Base-by-base conservation (phyloP, 2,329 filamentous ascomycete genomes). In the Hypoxylon sp. region DNA sequence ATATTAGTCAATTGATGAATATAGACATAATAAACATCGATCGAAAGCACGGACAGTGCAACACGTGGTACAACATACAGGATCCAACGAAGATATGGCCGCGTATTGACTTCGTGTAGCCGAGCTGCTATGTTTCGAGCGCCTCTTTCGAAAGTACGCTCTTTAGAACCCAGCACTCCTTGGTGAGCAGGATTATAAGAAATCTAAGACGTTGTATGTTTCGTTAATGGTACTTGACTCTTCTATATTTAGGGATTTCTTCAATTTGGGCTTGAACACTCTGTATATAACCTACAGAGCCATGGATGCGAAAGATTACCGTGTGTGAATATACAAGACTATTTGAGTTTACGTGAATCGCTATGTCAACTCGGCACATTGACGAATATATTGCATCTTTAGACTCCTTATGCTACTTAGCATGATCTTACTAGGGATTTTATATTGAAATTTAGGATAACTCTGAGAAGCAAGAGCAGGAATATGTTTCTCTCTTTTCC, bases 151-250 rank as follows among this genome's bases (percentile, higher is more conserved):
- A 47, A 17, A n/a, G 13, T 31, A 17, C 9, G 14, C 22, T 47
- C 39, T 17, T 33, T 6, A 22, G 26, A 46, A 22, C n/a, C 19
- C 22, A 56, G 6, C 10, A 26, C 17, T 14, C 19, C 5, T 19
- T 35, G 54, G n/a, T 22, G 26, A 17, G 22, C 24, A 47, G 42
- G 44, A 35, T 13, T 13, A 24, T 35, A 42, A 10, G 54, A 47
- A 47, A 56, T 13, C 13, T 47, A 29, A 22, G n/a, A 37, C 46
- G 17, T 5, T 50, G 22, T 31, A 56, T 33, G 8, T 19, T 39
- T 44, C 19, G 22, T 50, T 29, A 11, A 58, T 58, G 31, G 35
- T 17, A 39, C 55, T 44, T 29, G 14, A 6, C 44, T 17, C 17
- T 50, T 26, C 31, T 19, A 14, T 19, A 19, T 46, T n/a, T 10